Percentiles rank a stretch among this genome's conserved stretches.
Evolutionary conservation across 768 basidiomycete species (phyloP).

Genomic region (Lactifluus pinguis): DNA sequence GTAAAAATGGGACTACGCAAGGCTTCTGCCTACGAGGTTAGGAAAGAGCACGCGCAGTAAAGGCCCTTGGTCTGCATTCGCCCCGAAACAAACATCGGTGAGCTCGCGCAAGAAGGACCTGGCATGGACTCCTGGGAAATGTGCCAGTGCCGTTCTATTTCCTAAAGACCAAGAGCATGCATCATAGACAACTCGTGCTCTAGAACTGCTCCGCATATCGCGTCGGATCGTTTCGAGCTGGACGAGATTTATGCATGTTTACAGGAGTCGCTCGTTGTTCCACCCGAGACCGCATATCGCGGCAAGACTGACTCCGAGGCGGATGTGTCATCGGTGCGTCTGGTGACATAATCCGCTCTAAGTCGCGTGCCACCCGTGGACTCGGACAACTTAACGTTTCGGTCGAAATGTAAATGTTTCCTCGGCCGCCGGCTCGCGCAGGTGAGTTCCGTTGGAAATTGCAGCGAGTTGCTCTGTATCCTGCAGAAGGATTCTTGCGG

Average conservation of each 20-base stretch:
- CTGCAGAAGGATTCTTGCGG: too few species aligned
- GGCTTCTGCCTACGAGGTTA: background rate
- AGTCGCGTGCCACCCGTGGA: background rate
- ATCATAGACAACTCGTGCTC: too few species aligned
- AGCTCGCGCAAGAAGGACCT: slow-evolving; percentile 9
- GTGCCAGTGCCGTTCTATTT: background rate
- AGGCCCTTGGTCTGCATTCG: background rate
- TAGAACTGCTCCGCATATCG: too few species aligned
- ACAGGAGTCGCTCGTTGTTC: too few species aligned
- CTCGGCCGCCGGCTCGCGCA: background rate
- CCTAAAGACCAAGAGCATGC: too few species aligned
- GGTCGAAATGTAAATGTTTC: background rate
- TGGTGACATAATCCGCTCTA: too few species aligned
- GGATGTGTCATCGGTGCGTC: too few species aligned
- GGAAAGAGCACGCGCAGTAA: slow-evolving; percentile 1
- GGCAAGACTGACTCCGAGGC: too few species aligned
- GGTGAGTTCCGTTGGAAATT: background rate
- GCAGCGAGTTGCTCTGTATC: too few species aligned
- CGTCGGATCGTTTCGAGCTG: too few species aligned
- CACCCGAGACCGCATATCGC: too few species aligned
- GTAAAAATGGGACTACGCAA: background rate
- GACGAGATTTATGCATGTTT: too few species aligned
- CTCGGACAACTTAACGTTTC: background rate
- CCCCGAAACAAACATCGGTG: background rate
- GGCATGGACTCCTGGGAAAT: background rate